Conservation (phyloP, 192 early-diverging fungal species). For the Linnemannia schmuckeri region DNA sequence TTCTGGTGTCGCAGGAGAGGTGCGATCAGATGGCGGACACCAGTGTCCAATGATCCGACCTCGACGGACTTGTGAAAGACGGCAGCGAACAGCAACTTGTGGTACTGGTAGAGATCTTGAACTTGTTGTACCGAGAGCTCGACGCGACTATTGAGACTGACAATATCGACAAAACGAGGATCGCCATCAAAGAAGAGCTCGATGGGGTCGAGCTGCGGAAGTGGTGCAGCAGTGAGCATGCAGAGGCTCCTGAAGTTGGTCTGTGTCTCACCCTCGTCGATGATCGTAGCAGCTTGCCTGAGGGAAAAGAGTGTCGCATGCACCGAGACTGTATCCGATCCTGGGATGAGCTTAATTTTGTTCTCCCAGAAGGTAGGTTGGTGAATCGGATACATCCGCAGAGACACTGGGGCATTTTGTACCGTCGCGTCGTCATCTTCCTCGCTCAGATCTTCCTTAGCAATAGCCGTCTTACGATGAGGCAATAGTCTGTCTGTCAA, state of each 20-base stretch:
- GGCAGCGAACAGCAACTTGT: not conserved
- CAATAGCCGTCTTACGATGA: conserved; percentile 30
- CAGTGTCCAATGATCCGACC: conserved; percentile 5
- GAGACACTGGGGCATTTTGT: not conserved
- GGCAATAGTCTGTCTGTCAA: conserved; percentile 82
- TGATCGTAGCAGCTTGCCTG: not conserved
- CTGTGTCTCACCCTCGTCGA: too few relatives aligned
- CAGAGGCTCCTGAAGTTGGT: conserved; percentile 28
- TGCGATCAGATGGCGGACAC: conserved; percentile 18
- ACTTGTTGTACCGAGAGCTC: not conserved
- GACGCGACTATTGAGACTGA: not conserved
- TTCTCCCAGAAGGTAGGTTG: conserved; percentile 47
- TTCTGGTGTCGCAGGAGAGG: not conserved
- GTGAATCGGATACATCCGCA: conserved; percentile 32
- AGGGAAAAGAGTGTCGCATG: not conserved
- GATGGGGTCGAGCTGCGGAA: conserved; percentile 27
- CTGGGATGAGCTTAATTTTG: conserved; percentile 32
- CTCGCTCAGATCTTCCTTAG: conserved; percentile 18
- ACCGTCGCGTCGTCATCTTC: not conserved
- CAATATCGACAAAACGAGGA: not conserved
- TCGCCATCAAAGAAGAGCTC: conserved; percentile 18
- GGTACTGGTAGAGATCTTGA: not conserved
- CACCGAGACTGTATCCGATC: not conserved
- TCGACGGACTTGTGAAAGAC: conserved; percentile 17
- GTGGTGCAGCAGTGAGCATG: conserved; percentile 7